These are phyloP conservation scores for Rhododendron molle DNA, from an alignment of 148 eudicot species.

Conservation along the genomic window DNA sequence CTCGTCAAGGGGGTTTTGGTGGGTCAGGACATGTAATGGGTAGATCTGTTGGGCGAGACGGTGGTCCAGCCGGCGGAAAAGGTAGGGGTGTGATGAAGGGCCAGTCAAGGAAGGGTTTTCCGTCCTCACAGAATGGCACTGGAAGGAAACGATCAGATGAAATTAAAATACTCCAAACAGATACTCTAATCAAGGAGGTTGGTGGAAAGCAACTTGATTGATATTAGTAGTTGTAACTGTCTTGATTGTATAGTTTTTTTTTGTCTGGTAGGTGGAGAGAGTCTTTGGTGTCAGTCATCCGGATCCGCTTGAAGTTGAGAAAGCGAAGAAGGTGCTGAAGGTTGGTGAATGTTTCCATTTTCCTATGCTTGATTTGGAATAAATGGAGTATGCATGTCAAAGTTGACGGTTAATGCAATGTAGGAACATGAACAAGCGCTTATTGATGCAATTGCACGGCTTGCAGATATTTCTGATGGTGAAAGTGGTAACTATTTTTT, in stretches of 20 bases:
- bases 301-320: constrained; percentile 59
- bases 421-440: constrained; percentile 62
- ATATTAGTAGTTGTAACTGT: neutral
- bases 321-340: constrained; percentile 54
- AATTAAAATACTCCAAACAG: constrained; percentile 59
- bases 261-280: constrained; percentile 57
- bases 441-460: constrained; percentile 44
- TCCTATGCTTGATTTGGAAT: neutral
- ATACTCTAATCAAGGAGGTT: constrained; percentile 59
- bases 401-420: neutral
- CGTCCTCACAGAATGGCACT: constrained; percentile 53
- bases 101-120: constrained; percentile 42
- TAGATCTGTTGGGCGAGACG: constrained; percentile 41
- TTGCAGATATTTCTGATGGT: constrained; percentile 51
- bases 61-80: constrained; percentile 41
- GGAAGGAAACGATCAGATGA: constrained; percentile 47
- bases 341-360: constrained; percentile 23
- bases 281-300: constrained; percentile 48
- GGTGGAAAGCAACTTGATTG: constrained; percentile 4
- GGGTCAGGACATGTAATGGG: constrained; percentile 34
- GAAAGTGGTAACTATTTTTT: constrained; percentile 41
- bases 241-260: neutral
- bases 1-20: constrained; percentile 44
- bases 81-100: constrained; percentile 48
- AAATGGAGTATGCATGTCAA: neutral